These are phyloP conservation scores for Vanrija sp. DNA, from an alignment of 1,284 basidiomycete genomes.

Conservation along the genomic window DNA sequence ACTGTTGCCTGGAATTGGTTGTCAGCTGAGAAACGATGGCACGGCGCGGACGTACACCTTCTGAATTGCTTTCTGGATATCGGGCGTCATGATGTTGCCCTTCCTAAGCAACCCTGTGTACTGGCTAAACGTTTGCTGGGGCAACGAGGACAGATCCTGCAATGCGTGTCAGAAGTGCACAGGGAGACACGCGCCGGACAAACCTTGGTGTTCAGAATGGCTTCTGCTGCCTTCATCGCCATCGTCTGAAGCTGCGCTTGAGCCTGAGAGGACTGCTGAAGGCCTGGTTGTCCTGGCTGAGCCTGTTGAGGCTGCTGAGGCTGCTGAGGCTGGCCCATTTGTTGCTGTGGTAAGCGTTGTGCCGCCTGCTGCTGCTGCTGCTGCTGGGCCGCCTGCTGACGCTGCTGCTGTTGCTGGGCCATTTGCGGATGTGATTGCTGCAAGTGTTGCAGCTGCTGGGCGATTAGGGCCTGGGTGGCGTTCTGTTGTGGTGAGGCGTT, in stretches of 20 bases:
- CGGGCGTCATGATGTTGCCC: slow-evolving; percentile 7
- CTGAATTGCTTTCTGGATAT: slow-evolving; percentile 9
- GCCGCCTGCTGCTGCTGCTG: neutral
- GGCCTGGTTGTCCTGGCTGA: no score
- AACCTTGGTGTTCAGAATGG: slow-evolving; percentile 10
- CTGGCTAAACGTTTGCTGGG: slow-evolving; percentile 8
- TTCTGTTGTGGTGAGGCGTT: slow-evolving; percentile 7
- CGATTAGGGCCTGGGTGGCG: slow-evolving; percentile 3
- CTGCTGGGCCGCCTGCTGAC: slow-evolving; percentile 1
- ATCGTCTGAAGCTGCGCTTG: neutral
- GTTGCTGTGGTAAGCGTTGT: neutral
- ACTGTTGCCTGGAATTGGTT: neutral
- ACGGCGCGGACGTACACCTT: slow-evolving; percentile 1
- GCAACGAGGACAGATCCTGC: slow-evolving; percentile 9
- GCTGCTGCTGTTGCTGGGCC: slow-evolving; percentile 1
- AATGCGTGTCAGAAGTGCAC: neutral
- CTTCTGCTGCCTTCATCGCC: slow-evolving; percentile 2
- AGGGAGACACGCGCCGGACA: neutral
- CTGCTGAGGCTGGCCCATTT: neutral
- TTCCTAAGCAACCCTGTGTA: slow-evolving; percentile 10
- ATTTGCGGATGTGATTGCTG: neutral
- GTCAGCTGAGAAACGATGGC: neutral
- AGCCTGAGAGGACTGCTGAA: no score
- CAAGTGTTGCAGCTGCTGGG: slow-evolving; percentile 11
- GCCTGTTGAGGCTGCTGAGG: neutral